Conservation (phyloP, 163 green algal species). For the Prototheca wickerhamii region DNA sequence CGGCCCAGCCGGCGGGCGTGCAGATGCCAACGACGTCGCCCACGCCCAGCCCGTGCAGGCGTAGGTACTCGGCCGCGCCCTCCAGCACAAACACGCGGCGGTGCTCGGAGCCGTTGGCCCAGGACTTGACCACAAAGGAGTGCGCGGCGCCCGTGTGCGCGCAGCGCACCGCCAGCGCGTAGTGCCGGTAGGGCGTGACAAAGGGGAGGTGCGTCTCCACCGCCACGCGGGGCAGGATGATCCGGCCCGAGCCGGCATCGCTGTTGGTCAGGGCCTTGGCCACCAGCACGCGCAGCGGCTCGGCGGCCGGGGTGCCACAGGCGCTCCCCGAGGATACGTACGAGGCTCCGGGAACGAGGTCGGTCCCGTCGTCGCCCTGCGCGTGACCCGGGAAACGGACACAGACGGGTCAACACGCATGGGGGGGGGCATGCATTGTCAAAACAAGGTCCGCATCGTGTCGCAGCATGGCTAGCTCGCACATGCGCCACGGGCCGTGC, state of each 20-base stretch:
- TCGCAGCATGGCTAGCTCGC: no score
- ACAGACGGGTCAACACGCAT: not conserved
- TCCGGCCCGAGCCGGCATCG: conserved; percentile 39
- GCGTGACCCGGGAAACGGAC: not conserved
- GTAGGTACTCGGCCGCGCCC: conserved; percentile 44
- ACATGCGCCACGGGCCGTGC: not conserved
- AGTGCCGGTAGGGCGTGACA: conserved; percentile 30
- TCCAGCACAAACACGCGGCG: conserved; percentile 74
- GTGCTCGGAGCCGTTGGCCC: conserved; percentile 65
- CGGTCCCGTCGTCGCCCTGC: not conserved
- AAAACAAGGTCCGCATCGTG: not conserved
- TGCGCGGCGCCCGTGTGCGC: conserved; percentile 4
- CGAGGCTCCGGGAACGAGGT: not conserved
- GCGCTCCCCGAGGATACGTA: not conserved
- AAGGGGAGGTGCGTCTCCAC: conserved; percentile 49
- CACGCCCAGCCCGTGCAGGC: conserved; percentile 31
- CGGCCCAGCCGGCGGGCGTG: conserved; percentile 22
- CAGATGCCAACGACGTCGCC: conserved; percentile 59
- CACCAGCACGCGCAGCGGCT: conserved; percentile 37
- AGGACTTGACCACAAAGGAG: conserved; percentile 63
- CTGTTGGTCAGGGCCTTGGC: conserved; percentile 54
- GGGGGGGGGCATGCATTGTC: not conserved
- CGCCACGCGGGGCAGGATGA: conserved; percentile 54
- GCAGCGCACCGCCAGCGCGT: conserved; percentile 20
- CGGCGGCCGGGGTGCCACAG: not conserved